These are phyloP conservation scores for Daedalea quercina DNA, from an alignment of 768 basidiomycete species.

Conservation along the genomic window DNA sequence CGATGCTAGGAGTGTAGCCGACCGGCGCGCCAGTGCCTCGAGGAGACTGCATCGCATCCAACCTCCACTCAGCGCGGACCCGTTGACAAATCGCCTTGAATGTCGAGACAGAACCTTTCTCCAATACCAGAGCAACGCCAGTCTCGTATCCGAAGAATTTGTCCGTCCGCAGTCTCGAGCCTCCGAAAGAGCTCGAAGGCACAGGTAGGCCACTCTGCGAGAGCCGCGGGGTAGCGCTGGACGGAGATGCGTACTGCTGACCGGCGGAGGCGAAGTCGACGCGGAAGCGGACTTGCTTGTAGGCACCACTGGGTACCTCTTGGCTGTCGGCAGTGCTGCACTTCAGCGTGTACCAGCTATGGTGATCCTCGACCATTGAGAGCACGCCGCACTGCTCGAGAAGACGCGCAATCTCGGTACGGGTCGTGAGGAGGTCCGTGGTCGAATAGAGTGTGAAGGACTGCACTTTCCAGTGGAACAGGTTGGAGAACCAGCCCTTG, in stretches of 20 bases:
- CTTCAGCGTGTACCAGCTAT: conserved; percentile 36
- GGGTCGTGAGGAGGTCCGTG: conserved; percentile 52
- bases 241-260: conserved; percentile 7
- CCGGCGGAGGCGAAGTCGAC: conserved; percentile 58
- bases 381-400: conserved; percentile 59
- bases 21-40: conserved; percentile 5
- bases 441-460: conserved; percentile 49
- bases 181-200: conserved; percentile 18
- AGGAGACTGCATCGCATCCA: conserved; percentile 28
- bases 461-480: conserved; percentile 87
- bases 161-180: conserved; percentile 20
- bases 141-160: conserved; percentile 39
- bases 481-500: conserved; percentile 91
- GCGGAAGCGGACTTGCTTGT: conserved; percentile 79
- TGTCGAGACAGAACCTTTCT: conserved; percentile 86
- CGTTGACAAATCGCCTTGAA: conserved; percentile 74
- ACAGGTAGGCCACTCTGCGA: conserved; percentile 20
- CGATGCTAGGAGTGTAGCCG: conserved; percentile 12
- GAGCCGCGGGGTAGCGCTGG: conserved; percentile 19
- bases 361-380: conserved; percentile 46
- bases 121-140: conserved; percentile 72
- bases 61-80: conserved; percentile 62
- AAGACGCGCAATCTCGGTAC: conserved; percentile 55
- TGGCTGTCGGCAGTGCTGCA: conserved; percentile 46
- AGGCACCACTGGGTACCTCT: conserved; percentile 33